Evolutionary conservation across 164 flowering plant species (phyloP).

Genomic region (Akebia trifoliata): DNA sequence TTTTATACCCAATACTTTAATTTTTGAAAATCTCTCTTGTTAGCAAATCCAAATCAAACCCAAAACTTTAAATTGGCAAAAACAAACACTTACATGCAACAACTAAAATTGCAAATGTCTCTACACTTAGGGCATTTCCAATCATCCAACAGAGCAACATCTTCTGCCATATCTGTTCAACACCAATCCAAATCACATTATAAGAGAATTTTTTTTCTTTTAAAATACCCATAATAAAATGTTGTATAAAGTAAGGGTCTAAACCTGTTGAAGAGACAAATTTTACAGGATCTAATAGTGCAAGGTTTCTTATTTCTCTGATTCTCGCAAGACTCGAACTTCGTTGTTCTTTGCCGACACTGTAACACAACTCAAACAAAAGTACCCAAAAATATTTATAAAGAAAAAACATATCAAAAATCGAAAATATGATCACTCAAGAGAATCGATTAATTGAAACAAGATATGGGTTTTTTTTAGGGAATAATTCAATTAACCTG

Average conservation of each 20-base stretch:
- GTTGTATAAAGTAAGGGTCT: background rate
- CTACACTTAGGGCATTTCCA: constrained; percentile 92
- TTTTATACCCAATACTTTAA: too few species aligned
- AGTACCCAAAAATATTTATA: background rate
- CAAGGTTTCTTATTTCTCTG: constrained; percentile 39
- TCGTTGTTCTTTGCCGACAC: constrained; percentile 83
- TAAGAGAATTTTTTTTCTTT: too few species aligned
- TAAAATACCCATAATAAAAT: background rate
- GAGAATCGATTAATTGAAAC: background rate
- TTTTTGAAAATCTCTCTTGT: too few species aligned
- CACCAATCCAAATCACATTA: background rate
- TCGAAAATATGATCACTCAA: background rate
- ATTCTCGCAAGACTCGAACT: constrained; percentile 52
- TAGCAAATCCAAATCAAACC: background rate
- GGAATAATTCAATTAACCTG: constrained; percentile 37
- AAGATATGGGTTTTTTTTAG: background rate
- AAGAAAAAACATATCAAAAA: too few species aligned
- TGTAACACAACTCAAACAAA: constrained; percentile 20
- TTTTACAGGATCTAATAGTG: constrained; percentile 48
- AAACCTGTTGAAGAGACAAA: constrained; percentile 78
- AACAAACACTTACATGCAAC: constrained; percentile 60
- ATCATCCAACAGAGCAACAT: constrained; percentile 31
- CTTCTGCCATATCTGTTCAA: constrained; percentile 67
- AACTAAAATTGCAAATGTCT: constrained; percentile 82
- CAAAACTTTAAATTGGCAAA: background rate